Evolutionary conservation across 495 filamentous ascomycete species (phyloP).

Genomic region (Penicillium atrosanguineum): DNA sequence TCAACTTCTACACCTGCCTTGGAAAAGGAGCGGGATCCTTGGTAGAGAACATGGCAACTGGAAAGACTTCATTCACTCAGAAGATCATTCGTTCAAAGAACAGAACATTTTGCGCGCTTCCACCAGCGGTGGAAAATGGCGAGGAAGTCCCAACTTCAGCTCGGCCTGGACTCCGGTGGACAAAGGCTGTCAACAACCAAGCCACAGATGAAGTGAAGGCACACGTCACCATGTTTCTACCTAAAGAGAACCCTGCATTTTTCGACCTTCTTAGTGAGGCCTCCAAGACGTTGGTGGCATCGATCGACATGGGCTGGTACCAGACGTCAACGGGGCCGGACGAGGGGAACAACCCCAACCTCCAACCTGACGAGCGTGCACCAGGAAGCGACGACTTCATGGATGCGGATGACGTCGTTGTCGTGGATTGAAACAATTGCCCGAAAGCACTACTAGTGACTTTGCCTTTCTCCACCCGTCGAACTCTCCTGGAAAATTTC

Average conservation of each 20-base stretch:
- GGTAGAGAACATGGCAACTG: conserved; percentile 29
- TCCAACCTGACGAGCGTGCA: conserved; percentile 1
- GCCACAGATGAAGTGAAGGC: conserved; percentile 76
- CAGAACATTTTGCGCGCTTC: conserved; percentile 83
- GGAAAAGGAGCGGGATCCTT: conserved; percentile 56
- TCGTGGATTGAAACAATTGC: conserved; percentile 30
- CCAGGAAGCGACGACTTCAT: conserved; percentile 22
- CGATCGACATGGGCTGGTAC: conserved; percentile 45
- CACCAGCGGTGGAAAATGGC: conserved; percentile 50
- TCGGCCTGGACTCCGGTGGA: conserved; percentile 51
- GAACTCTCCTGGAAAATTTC: background rate
- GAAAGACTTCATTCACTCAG: conserved; percentile 35
- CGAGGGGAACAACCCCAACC: conserved; percentile 14
- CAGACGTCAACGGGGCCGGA: conserved; percentile 27
- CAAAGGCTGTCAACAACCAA: conserved; percentile 70
- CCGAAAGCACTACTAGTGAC: background rate
- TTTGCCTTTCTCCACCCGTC: background rate
- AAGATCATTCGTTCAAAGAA: conserved; percentile 47
- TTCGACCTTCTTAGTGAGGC: conserved; percentile 63
- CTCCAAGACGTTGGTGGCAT: conserved; percentile 56
- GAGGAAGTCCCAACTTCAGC: conserved; percentile 13
- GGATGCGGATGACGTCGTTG: conserved; percentile 40
- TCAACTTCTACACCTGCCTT: conserved; percentile 79
- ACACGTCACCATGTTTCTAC: conserved; percentile 85
- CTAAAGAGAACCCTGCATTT: conserved; percentile 78